Conservation (phyloP, 2,329 filamentous ascomycete genomes). For the Tolypocladium paradoxum region DNA sequence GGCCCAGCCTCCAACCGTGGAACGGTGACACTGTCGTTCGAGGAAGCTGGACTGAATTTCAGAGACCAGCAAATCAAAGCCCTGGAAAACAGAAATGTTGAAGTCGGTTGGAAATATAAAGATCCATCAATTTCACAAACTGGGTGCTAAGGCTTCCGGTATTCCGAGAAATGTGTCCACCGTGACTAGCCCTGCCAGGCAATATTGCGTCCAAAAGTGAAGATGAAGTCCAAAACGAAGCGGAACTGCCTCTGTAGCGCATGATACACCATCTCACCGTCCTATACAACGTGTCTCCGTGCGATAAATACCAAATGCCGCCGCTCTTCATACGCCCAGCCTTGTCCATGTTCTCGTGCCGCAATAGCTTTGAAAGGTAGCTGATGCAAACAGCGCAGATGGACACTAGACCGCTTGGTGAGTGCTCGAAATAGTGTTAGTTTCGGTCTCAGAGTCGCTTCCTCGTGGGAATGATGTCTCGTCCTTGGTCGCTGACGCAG, state of each 20-base stretch:
- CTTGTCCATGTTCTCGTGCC: too few species aligned
- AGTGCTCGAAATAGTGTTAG: slow-evolving; percentile 18
- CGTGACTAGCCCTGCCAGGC: not conserved
- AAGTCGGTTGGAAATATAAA: not conserved
- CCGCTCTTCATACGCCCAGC: not conserved
- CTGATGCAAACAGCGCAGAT: not conserved
- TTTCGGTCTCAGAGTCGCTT: slow-evolving; percentile 27
- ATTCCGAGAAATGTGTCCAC: not conserved
- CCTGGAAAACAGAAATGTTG: too few species aligned
- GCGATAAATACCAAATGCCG: not conserved
- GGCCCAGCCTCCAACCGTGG: too few species aligned
- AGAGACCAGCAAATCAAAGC: too few species aligned
- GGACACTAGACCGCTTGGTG: slow-evolving; percentile 9
- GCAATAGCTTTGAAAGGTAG: not conserved
- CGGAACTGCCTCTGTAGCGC: not conserved
- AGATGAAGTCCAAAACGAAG: not conserved
- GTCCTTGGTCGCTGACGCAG: slow-evolving; percentile 13
- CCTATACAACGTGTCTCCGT: not conserved
- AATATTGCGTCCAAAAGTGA: not conserved
- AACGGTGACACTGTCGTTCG: too few species aligned
- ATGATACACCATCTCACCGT: not conserved
- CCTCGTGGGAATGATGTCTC: slow-evolving; percentile 17
- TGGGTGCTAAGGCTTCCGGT: not conserved
- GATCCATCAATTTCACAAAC: not conserved
- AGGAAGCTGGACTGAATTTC: too few species aligned